Conservation (phyloP, 345 rosid species). For the Syzygium aromaticum region DNA sequence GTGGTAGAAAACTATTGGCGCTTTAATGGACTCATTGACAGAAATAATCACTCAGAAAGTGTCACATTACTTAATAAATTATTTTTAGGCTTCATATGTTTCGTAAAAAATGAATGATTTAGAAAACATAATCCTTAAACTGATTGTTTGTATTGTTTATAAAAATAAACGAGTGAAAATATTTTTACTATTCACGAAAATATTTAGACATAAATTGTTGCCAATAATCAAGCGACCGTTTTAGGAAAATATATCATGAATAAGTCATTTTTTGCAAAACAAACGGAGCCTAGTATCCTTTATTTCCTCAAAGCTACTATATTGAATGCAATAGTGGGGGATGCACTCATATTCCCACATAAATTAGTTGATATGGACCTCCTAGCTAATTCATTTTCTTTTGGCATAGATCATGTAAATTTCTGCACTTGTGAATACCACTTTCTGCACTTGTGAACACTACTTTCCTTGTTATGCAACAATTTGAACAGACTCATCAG, state of each 20-base stretch:
- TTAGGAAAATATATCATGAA: too few species aligned
- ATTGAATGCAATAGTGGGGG: not conserved
- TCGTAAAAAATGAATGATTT: too few species aligned
- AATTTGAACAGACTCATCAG: not conserved
- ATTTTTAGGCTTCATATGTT: too few species aligned
- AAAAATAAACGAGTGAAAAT: rapidly evolving
- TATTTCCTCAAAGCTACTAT: not conserved
- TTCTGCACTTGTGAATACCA: not conserved
- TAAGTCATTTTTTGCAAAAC: too few species aligned
- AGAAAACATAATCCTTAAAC: too few species aligned
- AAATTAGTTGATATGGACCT: not conserved
- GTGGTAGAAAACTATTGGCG: too few species aligned
- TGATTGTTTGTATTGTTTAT: not conserved
- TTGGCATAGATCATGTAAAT: not conserved
- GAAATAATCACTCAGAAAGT: too few species aligned
- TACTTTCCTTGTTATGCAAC: not conserved
- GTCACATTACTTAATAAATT: too few species aligned
- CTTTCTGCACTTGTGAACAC: not conserved
- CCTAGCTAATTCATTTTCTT: not conserved
- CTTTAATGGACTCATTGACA: too few species aligned
- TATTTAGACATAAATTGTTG: not conserved
- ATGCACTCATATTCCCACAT: not conserved
- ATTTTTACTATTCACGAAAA: not conserved
- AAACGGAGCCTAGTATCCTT: too few species aligned
- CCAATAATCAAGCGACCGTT: not conserved